Conservation (phyloP, 176 grass and related monocot species). For the Tillandsia leiboldiana region DNA sequence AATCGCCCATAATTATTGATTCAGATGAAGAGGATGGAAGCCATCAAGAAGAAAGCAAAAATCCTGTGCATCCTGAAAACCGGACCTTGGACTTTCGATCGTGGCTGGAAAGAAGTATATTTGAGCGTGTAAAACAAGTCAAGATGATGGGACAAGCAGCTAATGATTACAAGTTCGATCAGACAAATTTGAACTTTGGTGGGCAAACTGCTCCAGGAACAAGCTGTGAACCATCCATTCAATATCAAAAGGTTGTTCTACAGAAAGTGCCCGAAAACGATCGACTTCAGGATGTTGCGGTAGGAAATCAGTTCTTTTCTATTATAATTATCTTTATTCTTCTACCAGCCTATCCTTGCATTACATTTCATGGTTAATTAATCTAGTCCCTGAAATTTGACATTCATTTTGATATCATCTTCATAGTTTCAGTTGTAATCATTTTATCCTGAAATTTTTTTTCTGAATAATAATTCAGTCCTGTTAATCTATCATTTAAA, state of each 20-base stretch:
- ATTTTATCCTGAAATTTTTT: too few relatives aligned
- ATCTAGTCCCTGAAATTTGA: too few relatives aligned
- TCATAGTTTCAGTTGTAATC: not conserved
- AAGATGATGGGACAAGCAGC: constrained; percentile 17
- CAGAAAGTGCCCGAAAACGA: constrained; percentile 51
- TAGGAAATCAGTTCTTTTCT: not conserved
- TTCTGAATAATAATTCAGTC: too few relatives aligned
- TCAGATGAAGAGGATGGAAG: constrained; percentile 81
- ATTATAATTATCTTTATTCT: too few relatives aligned
- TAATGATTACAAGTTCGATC: constrained; percentile 39
- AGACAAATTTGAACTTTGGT: constrained; percentile 20
- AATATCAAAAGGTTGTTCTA: constrained; percentile 63
- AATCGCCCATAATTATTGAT: constrained; percentile 55
- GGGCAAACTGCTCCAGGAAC: constrained; percentile 23
- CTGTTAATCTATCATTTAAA: too few relatives aligned
- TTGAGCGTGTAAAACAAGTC: constrained; percentile 23
- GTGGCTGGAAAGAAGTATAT: constrained; percentile 17
- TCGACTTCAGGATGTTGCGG: constrained; percentile 45
- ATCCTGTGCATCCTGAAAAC: constrained; percentile 14
- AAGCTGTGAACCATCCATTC: constrained; percentile 57
- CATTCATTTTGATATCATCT: too few relatives aligned
- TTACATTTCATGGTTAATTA: too few relatives aligned
- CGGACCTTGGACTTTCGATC: constrained; percentile 11
- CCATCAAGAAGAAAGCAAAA: constrained; percentile 12
- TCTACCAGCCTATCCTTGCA: too few relatives aligned